Percentiles rank a stretch among this genome's conserved stretches.
phyloP scores from a whole-genome alignment of 495 filamentous ascomycete species.

The Hyaloscypha finlandica region DNA sequence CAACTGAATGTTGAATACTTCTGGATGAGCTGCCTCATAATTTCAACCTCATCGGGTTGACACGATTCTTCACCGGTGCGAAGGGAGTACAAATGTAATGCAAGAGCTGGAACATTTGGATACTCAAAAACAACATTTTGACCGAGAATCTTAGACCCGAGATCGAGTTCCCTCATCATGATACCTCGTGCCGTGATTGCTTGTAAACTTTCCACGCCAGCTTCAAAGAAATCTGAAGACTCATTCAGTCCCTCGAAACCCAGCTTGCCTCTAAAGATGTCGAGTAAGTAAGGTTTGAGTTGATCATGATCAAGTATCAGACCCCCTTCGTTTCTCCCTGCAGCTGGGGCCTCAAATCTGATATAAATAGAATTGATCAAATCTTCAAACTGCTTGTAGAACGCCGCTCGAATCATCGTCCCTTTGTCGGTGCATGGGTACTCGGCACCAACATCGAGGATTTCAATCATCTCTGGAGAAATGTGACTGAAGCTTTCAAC shows the following conservation, averaged over 20 bases:
- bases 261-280: conserved; percentile 29
- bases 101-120: conserved; percentile 42
- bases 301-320: conserved; percentile 36
- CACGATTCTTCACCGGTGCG: conserved; percentile 31
- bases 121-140: conserved; percentile 52
- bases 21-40: conserved; percentile 41
- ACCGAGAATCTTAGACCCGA: conserved; percentile 39
- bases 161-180: conserved; percentile 42
- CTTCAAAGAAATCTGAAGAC: conserved; percentile 45
- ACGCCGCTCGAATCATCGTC: conserved; percentile 53
- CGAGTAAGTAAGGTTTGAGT: conserved; percentile 41
- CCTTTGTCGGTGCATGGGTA: conserved; percentile 58
- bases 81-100: conserved; percentile 38
- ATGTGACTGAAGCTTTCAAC: conserved; percentile 57
- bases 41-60: conserved; percentile 29
- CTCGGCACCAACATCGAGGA: conserved; percentile 40
- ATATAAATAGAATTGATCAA: conserved; percentile 50
- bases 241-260: conserved; percentile 33
- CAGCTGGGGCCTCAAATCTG: conserved; percentile 29
- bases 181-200: conserved; percentile 48
- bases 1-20: conserved; percentile 38
- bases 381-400: conserved; percentile 46
- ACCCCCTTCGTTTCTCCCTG: conserved; percentile 9
- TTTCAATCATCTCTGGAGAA: conserved; percentile 48
- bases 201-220: conserved; percentile 51